Evolutionary conservation across 1,284 basidiomycete species (phyloP), one percentile per base, ranked within the genome.

Genomic region (Acaromyces ingoldii): DNA sequence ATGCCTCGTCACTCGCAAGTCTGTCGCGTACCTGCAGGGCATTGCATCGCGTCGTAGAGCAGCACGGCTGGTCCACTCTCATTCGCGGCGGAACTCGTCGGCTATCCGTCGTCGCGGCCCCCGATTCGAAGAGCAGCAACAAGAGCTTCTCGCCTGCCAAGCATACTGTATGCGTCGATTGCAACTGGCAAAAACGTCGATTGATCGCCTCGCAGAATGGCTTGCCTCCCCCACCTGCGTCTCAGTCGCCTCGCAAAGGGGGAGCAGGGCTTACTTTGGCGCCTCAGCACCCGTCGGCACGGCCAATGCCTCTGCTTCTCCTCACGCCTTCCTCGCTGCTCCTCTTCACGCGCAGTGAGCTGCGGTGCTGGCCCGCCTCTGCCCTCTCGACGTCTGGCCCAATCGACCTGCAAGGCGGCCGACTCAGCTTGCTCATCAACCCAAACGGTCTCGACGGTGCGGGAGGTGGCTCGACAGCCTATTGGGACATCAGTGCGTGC

Each of bases 401-500:
- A 13, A 30, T 45, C 2, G n/a, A 2, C 10, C n/a, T 45, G 42
- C 17, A 45, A 4, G 15, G 34, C 17, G 17, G 17, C 5, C 3
- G 17, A 25, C 2, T 29, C 3, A 31, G 30, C 25, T 13, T 31
- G 13, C 26, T 45, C 17, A 28, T 11, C 17, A 45, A 45, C 24
- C 42, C 42, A n/a, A 31, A 28, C 19, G 26, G 26, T 22, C 42
- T 45, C 4, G 42, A 45, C 15, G 4, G 22, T 5, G 15, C 15
- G 2, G 13, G 6, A 4, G 26, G 30, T 28, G 42, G 4, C 15
- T 13, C 42, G 4, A 3, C 42, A 15, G 42, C 42, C 24, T 10
- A 31, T 11, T 45, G 42, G 42, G 42, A 45, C 22, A 45, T 45
- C 15, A 31, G 42, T 30, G 42, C 42, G 11, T 45, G 21, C 3